Base-by-base conservation (phyloP, 306 rosid genomes). In the Malus sylvestris region DNA sequence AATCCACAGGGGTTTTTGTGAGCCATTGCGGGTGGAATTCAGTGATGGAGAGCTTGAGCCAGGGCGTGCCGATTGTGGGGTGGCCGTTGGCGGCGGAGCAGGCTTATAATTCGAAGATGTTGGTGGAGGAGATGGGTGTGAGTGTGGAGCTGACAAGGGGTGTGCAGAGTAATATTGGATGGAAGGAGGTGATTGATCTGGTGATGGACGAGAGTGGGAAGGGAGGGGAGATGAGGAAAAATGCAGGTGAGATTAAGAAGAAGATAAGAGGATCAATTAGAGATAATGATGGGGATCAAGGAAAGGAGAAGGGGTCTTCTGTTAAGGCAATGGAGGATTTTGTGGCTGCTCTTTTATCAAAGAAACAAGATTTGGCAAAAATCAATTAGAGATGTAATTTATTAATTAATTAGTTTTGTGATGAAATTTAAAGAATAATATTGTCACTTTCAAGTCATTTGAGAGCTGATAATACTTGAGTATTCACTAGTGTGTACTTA, bases 21-120 rank as follows among this genome's bases (percentile, higher is more conserved):
- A 88, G 97, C 71, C 97, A 93, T n/a, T 93, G 98, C 67, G 96
- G 96, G 13, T 91, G 97, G 96, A 93, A 91, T 63, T 93, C 97
- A 14, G 84, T 89, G 67, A 46, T 88, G 86, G 98, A 91, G 78
- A 90, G 97, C 42, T 84, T 93, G 19, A 77, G 91, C 72, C 23
- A 78, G 22, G 98, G 98, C 2, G 96, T 93, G 22, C 96, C 97
- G 0, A 77, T 93, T 1, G 81, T 89, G 10, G 92, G 90, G 62
- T 93, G 93, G 97, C 93, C 98, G 29, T 67, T 93, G 20, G 98
- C 86, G 4, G 96, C 91, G 8, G 98, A 93, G 70, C 98, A 93
- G 38, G 81, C 83, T 8, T 88, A 83, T 64, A 93, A 91, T 60
- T 78, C 91, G 4, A 93, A 89, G 87, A 93, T 93, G 98, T 10